These are phyloP conservation scores for Rugonectria rugulosa DNA, from an alignment of 2,329 filamentous ascomycete genomes.

Conservation along the genomic window DNA sequence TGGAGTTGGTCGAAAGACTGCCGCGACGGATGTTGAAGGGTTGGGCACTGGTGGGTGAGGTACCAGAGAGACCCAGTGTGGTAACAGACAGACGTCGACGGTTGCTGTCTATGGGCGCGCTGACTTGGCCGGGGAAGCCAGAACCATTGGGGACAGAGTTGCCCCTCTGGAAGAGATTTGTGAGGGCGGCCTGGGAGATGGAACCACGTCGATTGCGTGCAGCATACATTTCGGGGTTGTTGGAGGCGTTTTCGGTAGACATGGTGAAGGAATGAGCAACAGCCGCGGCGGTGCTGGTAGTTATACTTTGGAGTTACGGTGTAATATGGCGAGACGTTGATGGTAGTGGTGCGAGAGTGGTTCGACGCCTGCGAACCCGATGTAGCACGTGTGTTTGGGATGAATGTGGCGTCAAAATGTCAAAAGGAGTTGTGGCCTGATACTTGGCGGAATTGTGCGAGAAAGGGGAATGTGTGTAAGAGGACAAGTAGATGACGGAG, in stretches of 20 bases:
- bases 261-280: constrained; percentile 35
- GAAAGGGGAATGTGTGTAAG: neutral
- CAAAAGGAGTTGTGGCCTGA: constrained; percentile 38
- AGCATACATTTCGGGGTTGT: constrained; percentile 42
- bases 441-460: constrained; percentile 7
- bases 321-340: constrained; percentile 33
- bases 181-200: constrained; percentile 63
- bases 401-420: constrained; percentile 26
- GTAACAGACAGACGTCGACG: constrained; percentile 78
- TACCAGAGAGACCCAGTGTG: constrained; percentile 76
- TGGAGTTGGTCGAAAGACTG: constrained; percentile 72
- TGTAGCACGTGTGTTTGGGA: constrained; percentile 37
- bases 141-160: constrained; percentile 56
- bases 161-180: constrained; percentile 66
- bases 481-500: neutral
- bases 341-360: constrained; percentile 38
- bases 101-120: constrained; percentile 60
- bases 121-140: constrained; percentile 50
- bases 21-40: constrained; percentile 65
- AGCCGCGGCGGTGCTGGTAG: constrained; percentile 29
- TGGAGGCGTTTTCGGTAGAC: constrained; percentile 44
- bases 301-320: constrained; percentile 38
- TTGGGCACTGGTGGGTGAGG: constrained; percentile 65
- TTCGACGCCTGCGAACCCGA: constrained; percentile 36
- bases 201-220: constrained; percentile 63